A percentile compares a stretch with the other conserved stretches of the same genome.
Evolutionary conservation across 179 eudicot species (phyloP).

Genomic region (Silene coronaria): DNA sequence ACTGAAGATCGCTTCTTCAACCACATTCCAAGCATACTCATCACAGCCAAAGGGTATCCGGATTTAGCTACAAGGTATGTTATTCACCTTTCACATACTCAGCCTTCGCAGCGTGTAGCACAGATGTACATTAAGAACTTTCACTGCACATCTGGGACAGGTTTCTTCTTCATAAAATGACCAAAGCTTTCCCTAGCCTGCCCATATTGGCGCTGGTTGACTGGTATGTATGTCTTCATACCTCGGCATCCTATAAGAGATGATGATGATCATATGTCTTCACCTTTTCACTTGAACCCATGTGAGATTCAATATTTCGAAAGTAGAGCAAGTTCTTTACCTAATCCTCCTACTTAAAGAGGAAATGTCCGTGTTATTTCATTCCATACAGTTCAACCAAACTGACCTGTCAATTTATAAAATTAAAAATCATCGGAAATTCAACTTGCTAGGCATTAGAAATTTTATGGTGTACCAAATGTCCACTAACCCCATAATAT

Average conservation of each 20-base stretch:
- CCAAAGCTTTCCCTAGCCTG: constrained; percentile 62
- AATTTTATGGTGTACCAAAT: too few species aligned
- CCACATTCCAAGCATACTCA: constrained; percentile 87
- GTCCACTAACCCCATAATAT: too few species aligned
- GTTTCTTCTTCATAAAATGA: constrained; percentile 77
- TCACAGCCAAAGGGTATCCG: constrained; percentile 96
- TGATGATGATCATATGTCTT: neutral
- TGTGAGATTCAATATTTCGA: too few species aligned
- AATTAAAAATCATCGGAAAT: too few species aligned
- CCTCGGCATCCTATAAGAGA: neutral
- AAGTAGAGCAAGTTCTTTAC: too few species aligned
- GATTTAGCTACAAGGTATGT: constrained; percentile 87
- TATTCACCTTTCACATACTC: neutral
- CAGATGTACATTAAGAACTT: neutral
- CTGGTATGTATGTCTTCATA: constrained; percentile 43
- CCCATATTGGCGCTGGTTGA: constrained; percentile 77
- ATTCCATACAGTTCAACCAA: too few species aligned
- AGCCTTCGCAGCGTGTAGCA: neutral
- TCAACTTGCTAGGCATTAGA: too few species aligned
- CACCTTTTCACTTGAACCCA: neutral
- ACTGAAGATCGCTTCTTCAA: constrained; percentile 83
- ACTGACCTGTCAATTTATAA: too few species aligned
- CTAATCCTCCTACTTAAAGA: too few species aligned
- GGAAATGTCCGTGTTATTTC: too few species aligned
- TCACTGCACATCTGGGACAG: constrained; percentile 30